These are phyloP conservation scores for Moesziomyces antarcticus DNA, from an alignment of 1,284 basidiomycete genomes.

Conservation along the genomic window DNA sequence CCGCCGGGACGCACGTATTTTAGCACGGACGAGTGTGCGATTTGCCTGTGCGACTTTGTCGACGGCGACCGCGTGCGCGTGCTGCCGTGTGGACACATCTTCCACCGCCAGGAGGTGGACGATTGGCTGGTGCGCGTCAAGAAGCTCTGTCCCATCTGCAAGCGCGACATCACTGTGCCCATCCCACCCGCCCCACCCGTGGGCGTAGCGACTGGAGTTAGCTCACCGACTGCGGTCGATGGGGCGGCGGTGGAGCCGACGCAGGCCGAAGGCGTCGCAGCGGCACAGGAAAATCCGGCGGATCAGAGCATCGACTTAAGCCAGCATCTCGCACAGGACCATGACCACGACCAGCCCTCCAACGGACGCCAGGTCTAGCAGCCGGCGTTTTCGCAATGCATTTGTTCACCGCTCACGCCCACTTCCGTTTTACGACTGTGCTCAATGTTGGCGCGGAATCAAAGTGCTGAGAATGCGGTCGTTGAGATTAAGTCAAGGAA, in stretches of 20 bases:
- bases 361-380: neutral
- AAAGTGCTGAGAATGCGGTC: too few species aligned
- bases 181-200: slow-evolving; percentile 47
- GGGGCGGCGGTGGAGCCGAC: neutral
- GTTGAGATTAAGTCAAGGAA: too few species aligned
- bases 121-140: slow-evolving; percentile 63
- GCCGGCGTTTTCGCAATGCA: neutral
- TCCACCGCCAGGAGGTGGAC: slow-evolving; percentile 65
- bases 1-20: slow-evolving; percentile 58
- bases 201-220: slow-evolving; percentile 2
- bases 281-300: neutral
- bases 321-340: slow-evolving; percentile 24
- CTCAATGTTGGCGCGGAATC: too few species aligned
- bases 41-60: slow-evolving; percentile 63
- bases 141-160: slow-evolving; percentile 67
- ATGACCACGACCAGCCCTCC: slow-evolving; percentile 1
- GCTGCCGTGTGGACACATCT: slow-evolving; percentile 65
- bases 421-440: too few species aligned
- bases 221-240: slow-evolving; percentile 3
- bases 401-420: too few species aligned
- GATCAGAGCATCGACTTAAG: slow-evolving; percentile 13
- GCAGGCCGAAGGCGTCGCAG: slow-evolving; percentile 3
- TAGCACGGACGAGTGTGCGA: slow-evolving; percentile 64
- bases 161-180: slow-evolving; percentile 61
- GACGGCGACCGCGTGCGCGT: slow-evolving; percentile 65